Conservation (phyloP, 805 yeast genomes). For the Clavispora fructus region DNA sequence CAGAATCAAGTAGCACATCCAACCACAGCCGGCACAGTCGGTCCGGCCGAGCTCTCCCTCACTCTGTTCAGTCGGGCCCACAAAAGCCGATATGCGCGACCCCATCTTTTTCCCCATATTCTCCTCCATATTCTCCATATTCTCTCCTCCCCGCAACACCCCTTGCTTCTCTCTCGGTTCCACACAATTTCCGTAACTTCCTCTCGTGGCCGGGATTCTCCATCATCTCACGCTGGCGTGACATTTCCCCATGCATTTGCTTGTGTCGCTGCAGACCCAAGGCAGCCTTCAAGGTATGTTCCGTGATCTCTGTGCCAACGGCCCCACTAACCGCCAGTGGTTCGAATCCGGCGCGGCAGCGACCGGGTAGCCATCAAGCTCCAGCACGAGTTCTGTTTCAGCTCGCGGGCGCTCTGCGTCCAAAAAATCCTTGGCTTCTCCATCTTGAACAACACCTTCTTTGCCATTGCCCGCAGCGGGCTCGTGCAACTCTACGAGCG, state of each 20-base stretch:
- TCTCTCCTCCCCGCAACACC: not conserved
- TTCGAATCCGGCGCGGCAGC: conserved; percentile 10
- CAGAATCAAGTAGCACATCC: no score
- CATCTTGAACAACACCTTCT: conserved; percentile 16
- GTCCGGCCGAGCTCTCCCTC: no score
- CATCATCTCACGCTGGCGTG: not conserved
- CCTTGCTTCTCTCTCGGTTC: not conserved
- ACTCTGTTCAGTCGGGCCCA: not conserved
- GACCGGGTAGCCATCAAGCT: conserved; percentile 6
- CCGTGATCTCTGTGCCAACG: not conserved
- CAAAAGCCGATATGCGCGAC: not conserved
- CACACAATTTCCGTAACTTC: no score
- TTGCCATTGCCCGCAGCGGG: conserved; percentile 24
- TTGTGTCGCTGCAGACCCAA: conserved; percentile 4
- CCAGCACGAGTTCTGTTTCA: conserved; percentile 14
- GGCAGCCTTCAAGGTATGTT: conserved; percentile 16
- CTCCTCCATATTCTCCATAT: no score
- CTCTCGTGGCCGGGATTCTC: not conserved
- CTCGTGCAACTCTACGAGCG: conserved; percentile 26
- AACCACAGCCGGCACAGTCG: no score
- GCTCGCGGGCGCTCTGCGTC: conserved; percentile 14
- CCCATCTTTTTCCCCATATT: not conserved
- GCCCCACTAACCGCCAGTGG: conserved; percentile 15
- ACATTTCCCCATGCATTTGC: conserved; percentile 1
- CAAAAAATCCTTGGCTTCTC: conserved; percentile 18